These are phyloP conservation scores for Multifurca ochricompacta DNA, from an alignment of 768 basidiomycete species.

Conservation along the genomic window DNA sequence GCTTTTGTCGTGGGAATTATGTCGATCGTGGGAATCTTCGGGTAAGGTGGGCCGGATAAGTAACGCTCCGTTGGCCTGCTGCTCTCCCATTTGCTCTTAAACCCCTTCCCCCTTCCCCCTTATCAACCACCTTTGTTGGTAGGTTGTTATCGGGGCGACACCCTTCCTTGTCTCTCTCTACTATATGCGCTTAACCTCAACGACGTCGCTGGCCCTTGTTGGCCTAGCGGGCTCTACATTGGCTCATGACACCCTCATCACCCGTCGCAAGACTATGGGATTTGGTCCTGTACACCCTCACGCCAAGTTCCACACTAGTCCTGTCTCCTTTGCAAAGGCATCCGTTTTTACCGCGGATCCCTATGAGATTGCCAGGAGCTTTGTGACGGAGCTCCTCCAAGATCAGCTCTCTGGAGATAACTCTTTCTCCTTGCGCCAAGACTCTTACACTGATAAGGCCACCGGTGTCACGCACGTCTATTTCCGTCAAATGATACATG, in stretches of 20 bases:
- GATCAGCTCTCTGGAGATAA: constrained; percentile 32
- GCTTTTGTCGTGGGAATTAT: background rate
- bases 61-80: background rate
- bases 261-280: constrained; percentile 74
- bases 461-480: constrained; percentile 90
- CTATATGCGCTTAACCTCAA: constrained; percentile 17
- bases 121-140: constrained; percentile 13
- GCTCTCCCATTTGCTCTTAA: background rate
- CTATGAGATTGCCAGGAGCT: constrained; percentile 52
- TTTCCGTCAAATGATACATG: constrained; percentile 75
- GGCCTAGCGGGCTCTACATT: constrained; percentile 19
- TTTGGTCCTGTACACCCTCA: constrained; percentile 80
- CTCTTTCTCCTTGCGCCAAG: constrained; percentile 58
- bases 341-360: constrained; percentile 36
- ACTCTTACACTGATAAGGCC: constrained; percentile 80
- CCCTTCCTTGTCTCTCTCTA: background rate
- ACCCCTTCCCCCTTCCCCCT: too few species aligned
- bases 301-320: constrained; percentile 51
- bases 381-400: constrained; percentile 44
- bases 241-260: constrained; percentile 23
- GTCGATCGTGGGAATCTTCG: constrained; percentile 5
- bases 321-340: constrained; percentile 29
- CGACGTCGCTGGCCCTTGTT: constrained; percentile 15
- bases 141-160: background rate
- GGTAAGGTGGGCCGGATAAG: background rate